A percentile compares a stretch with the other conserved stretches of the same genome.
Evolutionary conservation across 2,329 filamentous ascomycete genomes (phyloP).

Genomic region (Sporothrix brasiliensis): DNA sequence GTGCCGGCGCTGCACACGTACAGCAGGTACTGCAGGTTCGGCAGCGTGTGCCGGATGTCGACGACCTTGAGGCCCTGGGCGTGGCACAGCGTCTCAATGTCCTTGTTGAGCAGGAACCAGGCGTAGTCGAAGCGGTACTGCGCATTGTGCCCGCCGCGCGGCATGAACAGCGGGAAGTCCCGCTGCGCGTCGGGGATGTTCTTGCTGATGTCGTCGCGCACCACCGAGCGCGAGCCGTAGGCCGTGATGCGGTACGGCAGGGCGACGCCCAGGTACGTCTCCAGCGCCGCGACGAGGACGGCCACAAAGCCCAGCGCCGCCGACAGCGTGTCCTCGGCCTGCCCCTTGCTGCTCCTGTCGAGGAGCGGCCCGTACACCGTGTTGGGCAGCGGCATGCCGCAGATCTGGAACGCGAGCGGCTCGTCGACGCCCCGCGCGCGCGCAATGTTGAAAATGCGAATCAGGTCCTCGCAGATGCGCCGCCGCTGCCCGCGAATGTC

Average conservation of each 20-base stretch:
- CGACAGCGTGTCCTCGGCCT: constrained; percentile 71
- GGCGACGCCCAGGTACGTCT: constrained; percentile 77
- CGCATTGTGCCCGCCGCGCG: constrained; percentile 63
- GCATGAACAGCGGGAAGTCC: constrained; percentile 78
- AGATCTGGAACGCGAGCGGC: constrained; percentile 81
- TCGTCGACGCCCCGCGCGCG: constrained; percentile 55
- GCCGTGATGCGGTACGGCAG: constrained; percentile 79
- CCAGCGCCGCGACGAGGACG: constrained; percentile 72
- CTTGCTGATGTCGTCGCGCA: constrained; percentile 73
- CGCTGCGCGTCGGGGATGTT: constrained; percentile 57
- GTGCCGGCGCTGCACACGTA: constrained; percentile 84
- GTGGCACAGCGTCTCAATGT: constrained; percentile 73
- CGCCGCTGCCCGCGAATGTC: constrained; percentile 82
- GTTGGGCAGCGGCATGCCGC: constrained; percentile 76
- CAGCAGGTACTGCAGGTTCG: constrained; percentile 89
- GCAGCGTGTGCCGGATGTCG: constrained; percentile 88
- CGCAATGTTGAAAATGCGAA: constrained; percentile 77
- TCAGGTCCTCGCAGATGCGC: constrained; percentile 82
- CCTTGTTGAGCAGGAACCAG: constrained; percentile 94
- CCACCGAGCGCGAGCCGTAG: constrained; percentile 72
- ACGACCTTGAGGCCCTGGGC: constrained; percentile 75
- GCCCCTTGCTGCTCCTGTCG: constrained; percentile 41
- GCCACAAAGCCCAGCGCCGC: constrained; percentile 82
- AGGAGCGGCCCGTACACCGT: constrained; percentile 65
- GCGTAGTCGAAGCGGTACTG: constrained; percentile 94